phyloP scores from a whole-genome alignment of 805 yeast genomes.

The Wickerhamomyces subpelliculosus region DNA sequence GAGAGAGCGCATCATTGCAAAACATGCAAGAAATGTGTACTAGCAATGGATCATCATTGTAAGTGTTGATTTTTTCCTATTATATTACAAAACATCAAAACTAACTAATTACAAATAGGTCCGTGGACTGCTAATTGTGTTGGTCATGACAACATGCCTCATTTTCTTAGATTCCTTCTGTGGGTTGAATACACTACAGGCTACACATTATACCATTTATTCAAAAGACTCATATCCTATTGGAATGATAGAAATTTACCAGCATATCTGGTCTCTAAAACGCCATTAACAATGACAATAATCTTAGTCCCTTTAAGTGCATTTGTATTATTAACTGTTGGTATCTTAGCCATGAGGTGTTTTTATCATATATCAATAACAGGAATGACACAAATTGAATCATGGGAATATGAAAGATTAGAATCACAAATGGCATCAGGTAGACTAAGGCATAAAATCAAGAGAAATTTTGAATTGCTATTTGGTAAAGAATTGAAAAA shows the following conservation, averaged over 20 bases:
- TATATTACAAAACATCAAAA: neutral
- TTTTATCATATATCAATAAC: slow-evolving; percentile 41
- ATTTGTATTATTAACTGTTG: slow-evolving; percentile 56
- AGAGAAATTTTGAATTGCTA: slow-evolving; percentile 31
- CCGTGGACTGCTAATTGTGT: slow-evolving; percentile 95
- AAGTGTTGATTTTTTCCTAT: slow-evolving; percentile 18
- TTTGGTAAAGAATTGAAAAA: slow-evolving; percentile 16
- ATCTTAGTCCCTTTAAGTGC: slow-evolving; percentile 46
- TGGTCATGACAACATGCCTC: slow-evolving; percentile 71
- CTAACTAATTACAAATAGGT: slow-evolving; percentile 3
- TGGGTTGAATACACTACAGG: slow-evolving; percentile 55
- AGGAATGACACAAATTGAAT: slow-evolving; percentile 86
- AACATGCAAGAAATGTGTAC: slow-evolving; percentile 63
- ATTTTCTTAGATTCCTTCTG: slow-evolving; percentile 66
- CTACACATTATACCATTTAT: slow-evolving; percentile 36
- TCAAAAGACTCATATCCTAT: slow-evolving; percentile 31
- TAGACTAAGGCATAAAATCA: slow-evolving; percentile 44
- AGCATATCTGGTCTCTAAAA: slow-evolving; percentile 42
- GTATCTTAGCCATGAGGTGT: slow-evolving; percentile 56
- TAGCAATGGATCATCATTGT: slow-evolving; percentile 89
- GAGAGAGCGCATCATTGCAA: slow-evolving; percentile 85
- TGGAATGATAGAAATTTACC: slow-evolving; percentile 49
- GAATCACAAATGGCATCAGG: slow-evolving; percentile 55
- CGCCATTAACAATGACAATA: slow-evolving; percentile 49
- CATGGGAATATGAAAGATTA: slow-evolving; percentile 86